Evolutionary conservation across 805 yeast genomes (phyloP).

Genomic region (Diddensiella santjacobensis): DNA sequence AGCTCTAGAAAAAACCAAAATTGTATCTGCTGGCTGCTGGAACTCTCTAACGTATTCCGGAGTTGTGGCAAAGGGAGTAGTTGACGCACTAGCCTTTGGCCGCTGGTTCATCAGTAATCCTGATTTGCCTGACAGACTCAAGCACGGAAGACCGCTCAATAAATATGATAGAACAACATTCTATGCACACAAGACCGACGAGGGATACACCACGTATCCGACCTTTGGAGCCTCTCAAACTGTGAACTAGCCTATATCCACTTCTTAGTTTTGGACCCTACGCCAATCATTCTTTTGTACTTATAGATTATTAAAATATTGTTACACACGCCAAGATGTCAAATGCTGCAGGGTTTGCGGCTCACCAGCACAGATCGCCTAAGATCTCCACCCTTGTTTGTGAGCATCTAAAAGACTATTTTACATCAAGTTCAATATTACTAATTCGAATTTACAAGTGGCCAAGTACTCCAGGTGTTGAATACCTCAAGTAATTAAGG

Average conservation of each 20-base stretch:
- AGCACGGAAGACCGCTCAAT: slow-evolving; percentile 39
- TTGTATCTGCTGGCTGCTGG: background rate
- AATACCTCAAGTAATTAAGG: no score
- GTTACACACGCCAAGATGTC: no score
- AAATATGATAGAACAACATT: slow-evolving; percentile 35
- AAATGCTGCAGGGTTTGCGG: no score
- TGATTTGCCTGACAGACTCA: slow-evolving; percentile 46
- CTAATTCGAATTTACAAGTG: no score
- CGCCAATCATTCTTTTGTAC: no score
- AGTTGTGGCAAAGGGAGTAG: background rate
- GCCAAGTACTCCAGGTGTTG: no score
- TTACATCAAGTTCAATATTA: no score
- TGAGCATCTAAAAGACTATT: no score
- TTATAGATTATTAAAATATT: no score
- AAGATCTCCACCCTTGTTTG: no score
- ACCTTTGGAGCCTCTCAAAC: background rate
- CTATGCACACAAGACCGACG: background rate
- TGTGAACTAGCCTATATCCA: background rate
- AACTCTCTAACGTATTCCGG: background rate
- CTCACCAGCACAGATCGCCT: no score
- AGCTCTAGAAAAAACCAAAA: background rate
- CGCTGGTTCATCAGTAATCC: slow-evolving; percentile 54
- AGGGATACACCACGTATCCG: background rate
- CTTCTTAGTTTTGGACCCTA: no score
- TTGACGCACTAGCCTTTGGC: slow-evolving; percentile 30